Evolutionary conservation across 2,329 filamentous ascomycete genomes (phyloP), one percentile per base, ranked within the genome.

Genomic region (Pyricularia pennisetigena): DNA sequence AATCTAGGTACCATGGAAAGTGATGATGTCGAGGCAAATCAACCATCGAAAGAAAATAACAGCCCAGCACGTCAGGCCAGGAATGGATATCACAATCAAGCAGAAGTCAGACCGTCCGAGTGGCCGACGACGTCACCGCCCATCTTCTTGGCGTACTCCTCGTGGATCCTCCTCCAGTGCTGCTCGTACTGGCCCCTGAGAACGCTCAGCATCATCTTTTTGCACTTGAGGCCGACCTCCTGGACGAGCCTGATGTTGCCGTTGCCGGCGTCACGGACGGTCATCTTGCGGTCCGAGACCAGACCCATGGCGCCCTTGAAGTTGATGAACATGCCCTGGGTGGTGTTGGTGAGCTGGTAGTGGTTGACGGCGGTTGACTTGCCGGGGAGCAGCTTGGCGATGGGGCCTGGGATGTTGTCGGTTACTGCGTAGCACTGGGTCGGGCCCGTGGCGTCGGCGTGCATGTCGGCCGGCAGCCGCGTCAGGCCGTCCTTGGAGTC

Each of bases 401-500:
- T 32, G 26, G n/a, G 24, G 9, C 35, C 65, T 26, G 65, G 65
- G 16, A 67, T 61, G 16, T 28, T 54, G 65, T 67, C 65, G 23
- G 65, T 67, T 12, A 67, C 65, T n/a, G 35, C 65, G 65, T 67
- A 67, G 54, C 65, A 67, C 65, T 61, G 26, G 49, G 65, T 67
- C n/a, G 41, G 26, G 41, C 41, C 49, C 26, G 32, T 57, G 28
- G 49, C 28, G 2, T 28, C 41, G 10, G 35, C 49, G 20, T 67
- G 41, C 32, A 57, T 32, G 26, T 61, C 65, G 65, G 41, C 65
- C 16, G 65, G 65, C 28, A 67, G 41, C 23, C 28, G 49, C 20
- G 23, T 23, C 23, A 67, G 10, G 12, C 65, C 65, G 28, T 57
- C 65, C 41, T 61, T 49, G 54, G 65, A 10, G 29, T 14, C 12